phyloP scores from a whole-genome alignment of 2,329 filamentous ascomycete genomes.

The Xylaria digitata region DNA sequence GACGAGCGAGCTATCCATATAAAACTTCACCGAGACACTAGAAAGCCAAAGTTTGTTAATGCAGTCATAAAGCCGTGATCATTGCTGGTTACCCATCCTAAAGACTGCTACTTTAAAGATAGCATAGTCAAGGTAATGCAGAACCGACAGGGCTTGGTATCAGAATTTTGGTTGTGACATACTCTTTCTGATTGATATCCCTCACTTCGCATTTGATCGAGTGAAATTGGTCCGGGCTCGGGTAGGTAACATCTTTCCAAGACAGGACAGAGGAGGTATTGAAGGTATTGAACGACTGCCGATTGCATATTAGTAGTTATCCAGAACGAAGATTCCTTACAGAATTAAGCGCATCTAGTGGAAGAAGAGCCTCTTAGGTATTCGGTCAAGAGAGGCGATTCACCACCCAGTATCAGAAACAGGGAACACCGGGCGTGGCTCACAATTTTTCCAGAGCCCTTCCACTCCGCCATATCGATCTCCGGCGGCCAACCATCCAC shows the following conservation, averaged over 20 bases:
- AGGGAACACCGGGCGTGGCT: background rate
- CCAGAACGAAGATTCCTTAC: background rate
- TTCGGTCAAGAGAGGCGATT: background rate
- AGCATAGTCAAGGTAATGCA: background rate
- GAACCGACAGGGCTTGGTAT: too few relatives aligned
- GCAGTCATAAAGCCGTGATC: background rate
- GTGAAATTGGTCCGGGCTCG: slow-evolving; percentile 60
- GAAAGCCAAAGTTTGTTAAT: slow-evolving; percentile 10
- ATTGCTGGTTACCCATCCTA: background rate
- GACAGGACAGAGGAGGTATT: slow-evolving; percentile 56
- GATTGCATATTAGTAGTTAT: slow-evolving; percentile 5
- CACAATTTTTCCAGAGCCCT: slow-evolving; percentile 64
- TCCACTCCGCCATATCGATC: slow-evolving; percentile 71
- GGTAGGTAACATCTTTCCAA: slow-evolving; percentile 61
- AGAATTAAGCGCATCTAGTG: background rate
- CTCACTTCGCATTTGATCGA: slow-evolving; percentile 62
- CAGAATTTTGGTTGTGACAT: slow-evolving; percentile 8
- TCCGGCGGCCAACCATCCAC: slow-evolving; percentile 68
- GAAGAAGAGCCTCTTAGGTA: background rate
- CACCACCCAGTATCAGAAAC: background rate
- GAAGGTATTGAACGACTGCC: slow-evolving; percentile 62
- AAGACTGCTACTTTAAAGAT: background rate
- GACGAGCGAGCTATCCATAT: slow-evolving; percentile 61
- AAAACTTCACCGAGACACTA: slow-evolving; percentile 63
- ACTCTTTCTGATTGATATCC: slow-evolving; percentile 62